These are phyloP conservation scores for Choanephora cucurbitarum DNA, from an alignment of 371 early-diverging fungal species.

Conservation along the genomic window DNA sequence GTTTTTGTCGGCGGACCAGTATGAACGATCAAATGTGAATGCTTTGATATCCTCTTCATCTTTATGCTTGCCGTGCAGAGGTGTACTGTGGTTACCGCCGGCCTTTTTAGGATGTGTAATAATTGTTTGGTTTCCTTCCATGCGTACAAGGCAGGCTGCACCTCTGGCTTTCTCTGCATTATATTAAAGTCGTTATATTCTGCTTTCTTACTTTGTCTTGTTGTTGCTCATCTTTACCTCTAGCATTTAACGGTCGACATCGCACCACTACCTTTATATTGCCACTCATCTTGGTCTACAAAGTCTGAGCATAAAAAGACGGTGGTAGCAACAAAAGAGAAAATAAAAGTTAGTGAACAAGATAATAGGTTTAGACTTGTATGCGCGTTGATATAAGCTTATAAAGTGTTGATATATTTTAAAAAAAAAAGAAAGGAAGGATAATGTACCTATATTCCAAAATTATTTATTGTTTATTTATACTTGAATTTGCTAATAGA, in stretches of 20 bases:
- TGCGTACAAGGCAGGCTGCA: constrained; percentile 57
- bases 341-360: too few species aligned
- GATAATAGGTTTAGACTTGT: too few species aligned
- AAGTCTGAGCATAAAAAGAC: too few species aligned
- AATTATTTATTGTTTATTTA: too few species aligned
- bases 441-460: too few species aligned
- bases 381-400: too few species aligned
- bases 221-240: constrained; percentile 52
- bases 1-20: constrained; percentile 71
- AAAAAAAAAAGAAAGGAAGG: too few species aligned
- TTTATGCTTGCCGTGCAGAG: constrained; percentile 11
- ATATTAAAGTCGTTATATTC: not conserved
- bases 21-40: constrained; percentile 82
- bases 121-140: constrained; percentile 70
- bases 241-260: constrained; percentile 74
- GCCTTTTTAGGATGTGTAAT: constrained; percentile 44
- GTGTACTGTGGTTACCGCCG: constrained; percentile 4
- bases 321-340: too few species aligned
- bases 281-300: constrained; percentile 25
- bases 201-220: not conserved
- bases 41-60: constrained; percentile 49
- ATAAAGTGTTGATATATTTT: too few species aligned
- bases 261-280: constrained; percentile 83
- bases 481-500: too few species aligned
- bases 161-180: constrained; percentile 58